Base-by-base conservation (phyloP, 2,329 filamentous ascomycete genomes). In the Malbranchea zuffiana region DNA sequence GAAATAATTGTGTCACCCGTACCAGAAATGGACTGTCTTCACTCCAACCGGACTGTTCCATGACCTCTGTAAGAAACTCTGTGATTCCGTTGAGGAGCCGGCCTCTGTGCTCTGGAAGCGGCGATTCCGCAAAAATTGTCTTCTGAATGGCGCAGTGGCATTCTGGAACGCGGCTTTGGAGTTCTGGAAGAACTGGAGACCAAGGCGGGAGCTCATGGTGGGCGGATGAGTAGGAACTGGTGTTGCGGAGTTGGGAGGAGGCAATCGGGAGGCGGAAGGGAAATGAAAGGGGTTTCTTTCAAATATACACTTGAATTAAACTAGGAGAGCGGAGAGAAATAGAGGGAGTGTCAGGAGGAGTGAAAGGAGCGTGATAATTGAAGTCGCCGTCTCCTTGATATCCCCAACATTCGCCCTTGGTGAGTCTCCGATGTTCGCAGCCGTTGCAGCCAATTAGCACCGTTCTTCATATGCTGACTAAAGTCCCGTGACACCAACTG, bases 21-120 rank as follows among this genome's bases (percentile, higher is more conserved):
- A 88, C 88, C 90, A 98, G 68, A 98, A 98, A 65, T 98, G 90
- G 53, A 98, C 90, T 44, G 90, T 98, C 79, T 86, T 86, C 51
- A 87, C 51, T 35, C 83, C 83, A 47, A 87, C 63, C 45, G 82
- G 81, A 61, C 80, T 85, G 61, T 84, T 76, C 80, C 80, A 86
- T 71, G 92, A 75, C 63, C 78, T 78, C 69, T 80, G 77, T 61
- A 90, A 78, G 35, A 60, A 61, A 46, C 58, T 66, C 59, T 68
- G 65, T 57, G 48, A 60, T 48, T 45, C 60, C 43, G 47, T 54
- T 45, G 32, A 64, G 35, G 57, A 59, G 35, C 62, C 62, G 45
- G 69, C 66, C 27, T 76, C 68, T 29, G 79, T 78, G 62, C 78
- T 84, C 64, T 83, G 78, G 61, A 74, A 85, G 59, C 83, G 74